These are phyloP conservation scores for Triangularia setosa DNA, from an alignment of 2,329 filamentous ascomycete species.

Conservation along the genomic window DNA sequence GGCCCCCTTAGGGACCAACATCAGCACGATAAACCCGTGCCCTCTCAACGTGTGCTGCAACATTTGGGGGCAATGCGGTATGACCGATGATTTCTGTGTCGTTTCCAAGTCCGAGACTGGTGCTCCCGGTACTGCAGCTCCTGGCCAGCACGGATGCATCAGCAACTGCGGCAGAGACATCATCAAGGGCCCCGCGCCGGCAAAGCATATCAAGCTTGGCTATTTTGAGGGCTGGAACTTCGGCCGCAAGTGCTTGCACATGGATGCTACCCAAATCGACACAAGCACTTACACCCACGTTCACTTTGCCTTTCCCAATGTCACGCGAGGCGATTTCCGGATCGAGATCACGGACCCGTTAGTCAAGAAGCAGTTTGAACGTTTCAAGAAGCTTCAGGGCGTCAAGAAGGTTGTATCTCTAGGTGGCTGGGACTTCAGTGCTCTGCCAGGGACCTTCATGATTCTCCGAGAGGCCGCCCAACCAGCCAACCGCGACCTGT, in stretches of 20 bases:
- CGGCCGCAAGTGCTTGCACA: slow-evolving; percentile 29
- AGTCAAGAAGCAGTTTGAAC: neutral
- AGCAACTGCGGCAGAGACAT: slow-evolving; percentile 39
- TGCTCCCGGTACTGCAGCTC: neutral
- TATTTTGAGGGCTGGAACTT: slow-evolving; percentile 35
- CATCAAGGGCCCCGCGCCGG: slow-evolving; percentile 21
- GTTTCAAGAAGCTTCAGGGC: neutral
- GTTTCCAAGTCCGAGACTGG: slow-evolving; percentile 20
- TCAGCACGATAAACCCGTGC: slow-evolving; percentile 42
- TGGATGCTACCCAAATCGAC: slow-evolving; percentile 18
- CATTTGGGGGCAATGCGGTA: slow-evolving; percentile 31
- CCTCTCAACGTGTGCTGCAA: slow-evolving; percentile 42
- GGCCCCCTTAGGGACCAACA: slow-evolving; percentile 30
- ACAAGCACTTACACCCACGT: neutral
- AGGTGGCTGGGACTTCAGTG: slow-evolving; percentile 14
- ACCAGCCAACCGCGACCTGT: neutral
- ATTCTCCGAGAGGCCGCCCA: slow-evolving; percentile 2
- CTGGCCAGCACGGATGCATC: slow-evolving; percentile 30
- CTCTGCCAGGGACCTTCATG: slow-evolving; percentile 8
- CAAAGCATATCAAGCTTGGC: slow-evolving; percentile 20
- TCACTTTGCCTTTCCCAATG: neutral
- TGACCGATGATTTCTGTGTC: slow-evolving; percentile 35
- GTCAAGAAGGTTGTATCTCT: slow-evolving; percentile 20
- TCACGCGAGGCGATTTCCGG: neutral
- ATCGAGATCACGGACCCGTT: neutral